Evolutionary conservation across 1,284 basidiomycete genomes (phyloP).

Genomic region (Apiotrichum gamsii): DNA sequence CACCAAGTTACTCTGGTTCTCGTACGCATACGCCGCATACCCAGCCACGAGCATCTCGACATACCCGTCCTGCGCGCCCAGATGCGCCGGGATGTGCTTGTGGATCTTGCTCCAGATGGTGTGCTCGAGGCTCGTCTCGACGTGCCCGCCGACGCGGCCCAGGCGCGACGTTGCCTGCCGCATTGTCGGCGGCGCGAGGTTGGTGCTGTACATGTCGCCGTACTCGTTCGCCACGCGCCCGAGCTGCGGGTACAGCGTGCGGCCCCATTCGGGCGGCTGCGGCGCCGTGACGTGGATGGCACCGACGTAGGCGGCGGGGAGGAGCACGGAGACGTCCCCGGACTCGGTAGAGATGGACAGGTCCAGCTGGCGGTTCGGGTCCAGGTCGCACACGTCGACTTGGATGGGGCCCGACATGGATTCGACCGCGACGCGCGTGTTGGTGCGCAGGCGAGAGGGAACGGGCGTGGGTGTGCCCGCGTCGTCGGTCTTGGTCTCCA

Average conservation of each 20-base stretch:
- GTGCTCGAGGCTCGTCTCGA: constrained; percentile 13
- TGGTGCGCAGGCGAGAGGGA: constrained; percentile 20
- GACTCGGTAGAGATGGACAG: constrained; percentile 29
- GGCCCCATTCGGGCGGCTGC: constrained; percentile 14
- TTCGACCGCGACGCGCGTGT: constrained; percentile 31
- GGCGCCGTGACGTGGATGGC: constrained; percentile 17
- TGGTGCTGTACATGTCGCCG: constrained; percentile 28
- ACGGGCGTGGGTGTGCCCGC: not conserved
- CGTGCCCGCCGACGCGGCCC: not conserved
- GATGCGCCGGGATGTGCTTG: constrained; percentile 23
- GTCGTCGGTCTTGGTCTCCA: not conserved
- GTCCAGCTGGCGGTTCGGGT: constrained; percentile 15
- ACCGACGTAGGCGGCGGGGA: constrained; percentile 35
- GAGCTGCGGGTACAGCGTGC: constrained; percentile 22
- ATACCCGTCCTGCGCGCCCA: constrained; percentile 27
- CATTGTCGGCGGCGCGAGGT: constrained; percentile 22
- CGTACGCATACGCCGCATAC: constrained; percentile 17
- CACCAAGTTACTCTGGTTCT: constrained; percentile 26
- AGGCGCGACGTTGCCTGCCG: constrained; percentile 1
- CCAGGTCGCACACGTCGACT: constrained; percentile 37
- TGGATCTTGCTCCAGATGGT: constrained; percentile 16
- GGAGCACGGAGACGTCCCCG: constrained; percentile 36
- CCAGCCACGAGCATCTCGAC: constrained; percentile 26
- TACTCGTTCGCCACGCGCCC: constrained; percentile 28
- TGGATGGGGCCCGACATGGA: constrained; percentile 32